Evolutionary conservation across 2,329 filamentous ascomycete species (phyloP), one percentile per base, ranked within the genome.

Genomic region (Alternaria rosae): DNA sequence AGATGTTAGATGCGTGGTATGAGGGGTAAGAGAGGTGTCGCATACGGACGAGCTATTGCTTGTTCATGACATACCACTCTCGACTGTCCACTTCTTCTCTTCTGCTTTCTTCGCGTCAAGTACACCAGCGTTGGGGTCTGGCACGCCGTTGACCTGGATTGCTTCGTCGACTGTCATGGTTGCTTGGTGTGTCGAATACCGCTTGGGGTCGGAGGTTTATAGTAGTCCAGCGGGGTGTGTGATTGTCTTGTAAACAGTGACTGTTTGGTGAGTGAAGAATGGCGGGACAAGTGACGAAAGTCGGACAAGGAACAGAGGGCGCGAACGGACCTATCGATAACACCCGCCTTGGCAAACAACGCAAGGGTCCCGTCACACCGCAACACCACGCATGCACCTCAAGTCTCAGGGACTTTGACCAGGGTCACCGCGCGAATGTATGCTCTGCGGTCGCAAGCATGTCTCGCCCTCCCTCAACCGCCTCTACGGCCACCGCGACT

Each of bases 11-110:
- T 32, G 3, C 1, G 47, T 1, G 11, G 15, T 9, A 28, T 41
- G 43, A 51, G 51, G 25, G 9, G 32, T 64, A 68, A 57, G 66
- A 69, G 69, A 76, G 65, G 70, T 69, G 61, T 63, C 70, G 76
- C 72, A 69, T 78, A 77, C 74, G 73, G 61, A 61, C 64, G 61
- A 67, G 70, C 68, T 64, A 54, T 59, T 44, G 57, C 50, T 63
- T 62, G 26, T 65, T 74, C 64, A 71, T 59, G 59, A 82, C 80
- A 75, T 82, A 83, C 82, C 82, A 59, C 78, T 81, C 62, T 82
- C 77, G 62, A 81, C 80, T 28, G 79, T 81, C 83, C 83, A 85
- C 32, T 55, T 52, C 30, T 52, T 44, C 38, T 54, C 21, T 45
- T 67, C 53, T 43, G 64, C 62, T 30, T 69, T 66, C 13, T 72